Percentiles rank a stretch among this genome's conserved stretches.
Evolutionary conservation across 805 yeast species (phyloP).

Genomic region (Pichia insulana): DNA sequence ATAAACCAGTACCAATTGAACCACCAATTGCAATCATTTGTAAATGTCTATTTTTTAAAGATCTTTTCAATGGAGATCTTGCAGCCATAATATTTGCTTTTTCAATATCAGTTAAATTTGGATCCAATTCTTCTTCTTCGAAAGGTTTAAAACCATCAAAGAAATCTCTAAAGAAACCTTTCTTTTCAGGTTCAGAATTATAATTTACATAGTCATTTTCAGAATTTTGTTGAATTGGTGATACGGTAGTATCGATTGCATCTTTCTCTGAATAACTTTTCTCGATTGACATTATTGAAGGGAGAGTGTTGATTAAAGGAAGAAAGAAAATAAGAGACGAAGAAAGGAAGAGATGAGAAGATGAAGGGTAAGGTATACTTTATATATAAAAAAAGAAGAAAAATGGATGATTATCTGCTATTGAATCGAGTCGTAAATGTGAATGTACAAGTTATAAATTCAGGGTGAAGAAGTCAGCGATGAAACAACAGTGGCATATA

Average conservation of each 20-base stretch:
- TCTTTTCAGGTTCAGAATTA: background rate
- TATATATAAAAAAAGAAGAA: too few species aligned
- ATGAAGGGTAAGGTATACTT: background rate
- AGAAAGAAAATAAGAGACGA: background rate
- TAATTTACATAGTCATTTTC: slow-evolving; percentile 7
- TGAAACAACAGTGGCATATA: too few species aligned
- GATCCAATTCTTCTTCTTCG: slow-evolving; percentile 33
- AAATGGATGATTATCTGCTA: too few species aligned
- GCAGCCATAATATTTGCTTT: slow-evolving; percentile 40
- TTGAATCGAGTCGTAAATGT: too few species aligned
- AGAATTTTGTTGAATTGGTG: slow-evolving; percentile 14
- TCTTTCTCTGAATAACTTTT: slow-evolving; percentile 13
- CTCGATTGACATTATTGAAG: slow-evolving; percentile 9
- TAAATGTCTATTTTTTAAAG: slow-evolving; percentile 56
- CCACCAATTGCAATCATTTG: slow-evolving; percentile 83
- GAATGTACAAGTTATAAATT: too few species aligned
- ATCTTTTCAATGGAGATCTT: slow-evolving; percentile 41
- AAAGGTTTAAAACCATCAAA: slow-evolving; percentile 26
- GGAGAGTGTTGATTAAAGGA: background rate
- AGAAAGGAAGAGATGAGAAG: background rate
- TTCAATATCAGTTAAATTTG: slow-evolving; percentile 35
- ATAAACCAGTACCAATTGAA: slow-evolving; percentile 75
- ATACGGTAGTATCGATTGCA: slow-evolving; percentile 19
- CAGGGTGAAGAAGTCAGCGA: too few species aligned
- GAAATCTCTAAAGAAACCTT: slow-evolving; percentile 18